Conservation (phyloP, 257 asterid genomes). For the Solanum lignicaule region DNA sequence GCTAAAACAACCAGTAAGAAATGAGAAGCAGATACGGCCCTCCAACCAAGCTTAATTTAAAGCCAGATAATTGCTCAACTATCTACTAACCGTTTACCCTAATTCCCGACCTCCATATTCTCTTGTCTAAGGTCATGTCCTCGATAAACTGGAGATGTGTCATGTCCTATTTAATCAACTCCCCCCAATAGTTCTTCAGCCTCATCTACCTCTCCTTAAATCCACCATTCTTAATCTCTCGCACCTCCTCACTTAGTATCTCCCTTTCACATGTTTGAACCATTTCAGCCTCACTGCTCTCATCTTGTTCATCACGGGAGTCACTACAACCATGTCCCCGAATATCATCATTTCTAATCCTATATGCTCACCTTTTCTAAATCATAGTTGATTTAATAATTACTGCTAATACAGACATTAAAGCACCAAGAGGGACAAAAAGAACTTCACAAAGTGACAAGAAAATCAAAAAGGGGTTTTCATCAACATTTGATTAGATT, state of each 20-base stretch:
- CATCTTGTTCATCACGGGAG: not conserved
- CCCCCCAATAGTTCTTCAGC: not conserved
- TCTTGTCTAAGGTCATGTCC: not conserved
- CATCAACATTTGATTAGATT: not conserved
- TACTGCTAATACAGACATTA: not conserved
- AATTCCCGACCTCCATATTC: not conserved
- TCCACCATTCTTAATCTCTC: not conserved
- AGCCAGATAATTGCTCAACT: not conserved
- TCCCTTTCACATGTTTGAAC: not conserved
- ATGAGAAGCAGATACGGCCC: not conserved
- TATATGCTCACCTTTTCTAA: not conserved
- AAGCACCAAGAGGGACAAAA: not conserved
- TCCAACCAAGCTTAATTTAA: not conserved
- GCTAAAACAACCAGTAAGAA: not conserved
- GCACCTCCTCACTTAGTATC: not conserved
- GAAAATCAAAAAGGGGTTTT: not conserved
- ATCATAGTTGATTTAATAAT: not conserved
- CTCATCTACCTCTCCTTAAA: not conserved
- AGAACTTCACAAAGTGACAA: not conserved
- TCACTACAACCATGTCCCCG: not conserved
- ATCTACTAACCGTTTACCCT: not conserved
- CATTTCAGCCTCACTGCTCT: not conserved
- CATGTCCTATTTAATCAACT: not conserved
- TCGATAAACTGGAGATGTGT: not conserved
- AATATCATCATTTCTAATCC: not conserved